A percentile compares a stretch with the other conserved stretches of the same genome.
phyloP scores from a whole-genome alignment of 495 filamentous ascomycete species.

The Entonaema liquescens region DNA sequence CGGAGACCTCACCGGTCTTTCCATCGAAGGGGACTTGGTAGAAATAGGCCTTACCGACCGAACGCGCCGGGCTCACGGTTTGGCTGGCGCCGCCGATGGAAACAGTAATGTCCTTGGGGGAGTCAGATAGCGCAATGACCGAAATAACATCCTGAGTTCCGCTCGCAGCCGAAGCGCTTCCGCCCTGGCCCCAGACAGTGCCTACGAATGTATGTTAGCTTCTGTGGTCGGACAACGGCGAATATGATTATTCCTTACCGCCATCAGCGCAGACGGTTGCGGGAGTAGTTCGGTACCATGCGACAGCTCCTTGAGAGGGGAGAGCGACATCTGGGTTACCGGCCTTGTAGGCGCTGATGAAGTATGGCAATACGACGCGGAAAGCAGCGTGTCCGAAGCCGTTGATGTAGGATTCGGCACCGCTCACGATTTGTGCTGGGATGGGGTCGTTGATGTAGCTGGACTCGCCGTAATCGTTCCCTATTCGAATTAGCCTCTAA shows the following conservation, averaged over 20 bases:
- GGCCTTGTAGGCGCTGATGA: constrained; percentile 70
- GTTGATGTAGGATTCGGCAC: constrained; percentile 59
- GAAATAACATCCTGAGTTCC: constrained; percentile 59
- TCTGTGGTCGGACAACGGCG: constrained; percentile 4
- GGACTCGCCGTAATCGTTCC: constrained; percentile 82
- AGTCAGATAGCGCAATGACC: constrained; percentile 52
- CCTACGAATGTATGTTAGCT: constrained; percentile 38
- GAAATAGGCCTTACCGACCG: constrained; percentile 54
- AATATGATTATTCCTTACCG: constrained; percentile 50
- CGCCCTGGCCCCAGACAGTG: constrained; percentile 58
- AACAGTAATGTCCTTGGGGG: constrained; percentile 53
- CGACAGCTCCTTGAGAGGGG: constrained; percentile 60
- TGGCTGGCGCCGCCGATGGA: constrained; percentile 58
- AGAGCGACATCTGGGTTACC: constrained; percentile 55
- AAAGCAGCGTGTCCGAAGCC: constrained; percentile 52
- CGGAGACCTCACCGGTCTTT: constrained; percentile 59
- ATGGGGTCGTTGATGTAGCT: constrained; percentile 74
- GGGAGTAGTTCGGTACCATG: constrained; percentile 70
- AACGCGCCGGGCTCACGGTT: constrained; percentile 49
- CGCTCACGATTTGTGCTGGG: constrained; percentile 57
- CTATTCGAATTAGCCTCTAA: constrained; percentile 50
- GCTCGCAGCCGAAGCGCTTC: constrained; percentile 47
- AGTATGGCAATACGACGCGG: constrained; percentile 65
- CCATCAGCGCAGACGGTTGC: constrained; percentile 45
- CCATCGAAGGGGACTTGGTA: constrained; percentile 64